Evolutionary conservation across 139 green algal genomes (phyloP).

Genomic region (Diplosphaera chodatii): DNA sequence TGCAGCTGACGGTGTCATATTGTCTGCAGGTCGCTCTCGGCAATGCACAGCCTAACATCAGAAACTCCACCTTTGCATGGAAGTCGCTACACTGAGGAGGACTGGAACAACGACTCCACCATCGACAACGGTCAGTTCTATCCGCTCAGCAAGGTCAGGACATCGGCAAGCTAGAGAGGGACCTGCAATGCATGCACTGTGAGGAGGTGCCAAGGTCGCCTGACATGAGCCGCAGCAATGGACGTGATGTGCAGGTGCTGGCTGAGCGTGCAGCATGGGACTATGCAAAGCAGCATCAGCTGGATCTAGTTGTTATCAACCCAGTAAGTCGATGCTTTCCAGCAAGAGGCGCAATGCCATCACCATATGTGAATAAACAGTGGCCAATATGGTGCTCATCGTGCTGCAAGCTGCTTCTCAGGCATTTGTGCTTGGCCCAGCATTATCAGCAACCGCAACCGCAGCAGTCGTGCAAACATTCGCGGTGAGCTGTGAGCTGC

Average conservation of each 20-base stretch:
- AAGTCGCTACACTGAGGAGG: slow-evolving; percentile 44
- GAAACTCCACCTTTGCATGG: slow-evolving; percentile 34
- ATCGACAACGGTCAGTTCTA: slow-evolving; percentile 53
- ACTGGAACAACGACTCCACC: slow-evolving; percentile 67
- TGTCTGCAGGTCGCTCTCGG: neutral
- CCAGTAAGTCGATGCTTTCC: neutral
- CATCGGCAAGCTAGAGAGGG: too few species aligned
- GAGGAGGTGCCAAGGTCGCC: too few species aligned
- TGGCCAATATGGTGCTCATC: too few species aligned
- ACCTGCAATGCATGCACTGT: too few species aligned
- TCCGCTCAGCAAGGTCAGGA: slow-evolving; percentile 61
- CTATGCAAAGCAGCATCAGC: neutral
- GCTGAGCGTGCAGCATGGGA: neutral
- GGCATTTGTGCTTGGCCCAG: neutral
- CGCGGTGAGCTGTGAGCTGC: neutral
- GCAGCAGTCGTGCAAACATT: neutral
- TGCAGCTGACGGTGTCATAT: too few species aligned
- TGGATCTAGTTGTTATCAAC: neutral
- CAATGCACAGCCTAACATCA: slow-evolving; percentile 16
- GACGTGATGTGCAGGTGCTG: neutral
- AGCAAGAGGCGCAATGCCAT: too few species aligned
- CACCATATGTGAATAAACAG: too few species aligned
- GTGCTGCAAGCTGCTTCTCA: too few species aligned
- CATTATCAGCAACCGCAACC: neutral
- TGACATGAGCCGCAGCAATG: too few species aligned